phyloP scores from a whole-genome alignment of 2,329 filamentous ascomycete genomes.

The Knufia fluminis region DNA sequence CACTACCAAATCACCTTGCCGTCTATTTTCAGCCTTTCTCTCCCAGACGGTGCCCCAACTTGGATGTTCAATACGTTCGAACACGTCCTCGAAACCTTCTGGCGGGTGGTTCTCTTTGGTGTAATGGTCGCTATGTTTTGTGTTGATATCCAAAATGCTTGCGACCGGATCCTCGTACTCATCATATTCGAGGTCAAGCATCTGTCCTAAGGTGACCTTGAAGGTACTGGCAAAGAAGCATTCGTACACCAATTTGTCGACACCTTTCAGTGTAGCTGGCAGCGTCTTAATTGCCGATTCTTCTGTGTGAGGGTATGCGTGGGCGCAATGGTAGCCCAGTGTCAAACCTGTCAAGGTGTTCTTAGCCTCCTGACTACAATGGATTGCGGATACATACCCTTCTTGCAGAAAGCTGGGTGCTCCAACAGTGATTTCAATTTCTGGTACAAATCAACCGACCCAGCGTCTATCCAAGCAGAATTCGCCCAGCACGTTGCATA shows the following conservation, averaged over 20 bases:
- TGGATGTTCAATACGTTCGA: too few relatives aligned
- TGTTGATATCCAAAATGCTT: not conserved
- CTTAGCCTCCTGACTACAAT: too few relatives aligned
- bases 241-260: conserved; percentile 2
- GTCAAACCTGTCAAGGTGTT: conserved; percentile 29
- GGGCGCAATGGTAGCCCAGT: conserved; percentile 39
- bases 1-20: not conserved
- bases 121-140: too few relatives aligned
- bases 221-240: not conserved
- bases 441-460: conserved; percentile 30
- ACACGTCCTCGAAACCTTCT: not conserved
- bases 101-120: too few relatives aligned
- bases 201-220: not conserved
- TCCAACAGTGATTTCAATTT: conserved; percentile 27
- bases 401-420: conserved; percentile 29
- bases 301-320: conserved; percentile 39
- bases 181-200: not conserved
- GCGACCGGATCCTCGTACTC: not conserved
- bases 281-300: conserved; percentile 19
- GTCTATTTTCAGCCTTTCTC: not conserved
- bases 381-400: conserved; percentile 28
- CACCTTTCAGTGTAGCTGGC: conserved; percentile 37
- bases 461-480: conserved; percentile 31
- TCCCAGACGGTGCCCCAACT: too few relatives aligned
- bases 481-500: conserved; percentile 28